These are phyloP conservation scores for Marchantia paleacea DNA, from an alignment of 225 moss, liverwort and hornwort genomes.

Conservation along the genomic window DNA sequence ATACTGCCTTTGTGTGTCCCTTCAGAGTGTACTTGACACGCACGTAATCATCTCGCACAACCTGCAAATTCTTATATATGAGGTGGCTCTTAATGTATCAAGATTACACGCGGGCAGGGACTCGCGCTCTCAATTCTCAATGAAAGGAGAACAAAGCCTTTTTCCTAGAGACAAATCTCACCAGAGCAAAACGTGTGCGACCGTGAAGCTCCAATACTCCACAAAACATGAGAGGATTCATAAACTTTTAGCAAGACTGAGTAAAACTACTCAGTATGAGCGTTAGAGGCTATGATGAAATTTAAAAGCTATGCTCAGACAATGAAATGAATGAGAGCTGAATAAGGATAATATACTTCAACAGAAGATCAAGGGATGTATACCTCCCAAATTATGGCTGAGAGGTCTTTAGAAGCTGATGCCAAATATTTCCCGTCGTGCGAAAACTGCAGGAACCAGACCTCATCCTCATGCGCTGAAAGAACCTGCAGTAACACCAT, in stretches of 20 bases:
- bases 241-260: too few species aligned
- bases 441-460: slow-evolving; percentile 98
- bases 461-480: slow-evolving; percentile 85
- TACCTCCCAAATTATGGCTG: slow-evolving; percentile 99
- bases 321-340: too few species aligned
- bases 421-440: slow-evolving; percentile 88
- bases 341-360: background rate
- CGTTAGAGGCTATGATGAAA: too few species aligned
- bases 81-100: background rate
- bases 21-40: slow-evolving; percentile 67
- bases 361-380: slow-evolving; percentile 5
- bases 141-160: too few species aligned
- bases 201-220: too few species aligned
- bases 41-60: slow-evolving; percentile 70
- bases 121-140: too few species aligned
- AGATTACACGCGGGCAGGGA: too few species aligned
- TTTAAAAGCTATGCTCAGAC: too few species aligned
- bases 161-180: too few species aligned
- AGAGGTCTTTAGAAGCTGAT: slow-evolving; percentile 94
- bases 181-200: too few species aligned
- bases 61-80: slow-evolving; percentile 43
- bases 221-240: background rate
- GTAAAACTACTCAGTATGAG: too few species aligned
- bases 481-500: slow-evolving; percentile 59
- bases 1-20: slow-evolving; percentile 83